A percentile compares a stretch with the other conserved stretches of the same genome.
Conservation (phyloP, 768 basidiomycete species). For the Boletus bicolor region DNA sequence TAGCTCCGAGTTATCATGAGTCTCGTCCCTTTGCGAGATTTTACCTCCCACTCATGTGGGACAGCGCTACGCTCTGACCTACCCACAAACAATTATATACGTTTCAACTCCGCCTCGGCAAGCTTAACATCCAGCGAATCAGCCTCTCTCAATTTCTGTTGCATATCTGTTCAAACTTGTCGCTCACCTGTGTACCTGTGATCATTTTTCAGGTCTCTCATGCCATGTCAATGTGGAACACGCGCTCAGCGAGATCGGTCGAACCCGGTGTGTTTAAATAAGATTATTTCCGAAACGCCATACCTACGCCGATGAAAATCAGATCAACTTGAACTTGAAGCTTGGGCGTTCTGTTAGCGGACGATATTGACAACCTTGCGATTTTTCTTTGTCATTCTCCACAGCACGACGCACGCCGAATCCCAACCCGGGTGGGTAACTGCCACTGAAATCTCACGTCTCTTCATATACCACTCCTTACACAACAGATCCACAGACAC, state of each 20-base stretch:
- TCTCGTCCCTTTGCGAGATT: not conserved
- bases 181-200: not conserved
- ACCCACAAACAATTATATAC: not conserved
- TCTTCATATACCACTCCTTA: not conserved
- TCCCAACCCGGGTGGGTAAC: not conserved
- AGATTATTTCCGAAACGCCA: not conserved
- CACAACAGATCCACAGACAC: not conserved
- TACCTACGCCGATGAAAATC: not conserved
- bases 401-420: not conserved
- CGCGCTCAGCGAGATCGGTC: not conserved
- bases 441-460: not conserved
- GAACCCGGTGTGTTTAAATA: not conserved
- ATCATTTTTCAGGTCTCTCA: not conserved
- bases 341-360: not conserved
- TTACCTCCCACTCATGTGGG: not conserved
- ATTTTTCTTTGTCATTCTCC: not conserved
- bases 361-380: not conserved
- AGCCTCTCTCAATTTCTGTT: not conserved
- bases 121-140: too few species aligned
- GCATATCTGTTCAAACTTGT: not conserved
- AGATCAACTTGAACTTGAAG: not conserved
- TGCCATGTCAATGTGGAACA: not conserved
- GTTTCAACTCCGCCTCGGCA: not conserved
- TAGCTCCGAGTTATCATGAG: not conserved
- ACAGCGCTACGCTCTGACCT: not conserved